Conservation (phyloP, 2,329 filamentous ascomycete species). For the Ascochyta pisi region DNA sequence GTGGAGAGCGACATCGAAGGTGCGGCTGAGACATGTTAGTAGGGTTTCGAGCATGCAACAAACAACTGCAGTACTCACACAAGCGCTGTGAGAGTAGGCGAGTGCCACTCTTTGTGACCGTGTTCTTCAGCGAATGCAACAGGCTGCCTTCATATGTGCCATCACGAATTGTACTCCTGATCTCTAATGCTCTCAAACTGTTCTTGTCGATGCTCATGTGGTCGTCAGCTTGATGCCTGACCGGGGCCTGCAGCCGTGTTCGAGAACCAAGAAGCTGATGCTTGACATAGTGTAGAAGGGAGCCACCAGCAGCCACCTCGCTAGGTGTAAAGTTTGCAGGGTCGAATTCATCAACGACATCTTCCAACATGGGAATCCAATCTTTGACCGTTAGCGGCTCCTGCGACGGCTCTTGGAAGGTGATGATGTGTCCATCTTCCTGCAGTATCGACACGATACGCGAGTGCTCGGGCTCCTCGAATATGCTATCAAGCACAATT, state of each 20-base stretch:
- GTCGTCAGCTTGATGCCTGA: slow-evolving; percentile 74
- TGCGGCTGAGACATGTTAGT: slow-evolving; percentile 58
- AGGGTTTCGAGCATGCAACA: not conserved
- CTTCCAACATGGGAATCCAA: slow-evolving; percentile 81
- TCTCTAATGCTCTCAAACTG: slow-evolving; percentile 86
- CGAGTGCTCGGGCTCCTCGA: slow-evolving; percentile 63
- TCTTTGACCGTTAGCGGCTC: slow-evolving; percentile 60
- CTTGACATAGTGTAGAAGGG: slow-evolving; percentile 84
- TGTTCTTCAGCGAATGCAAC: slow-evolving; percentile 86
- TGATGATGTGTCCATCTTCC: slow-evolving; percentile 78
- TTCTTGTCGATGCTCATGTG: slow-evolving; percentile 93
- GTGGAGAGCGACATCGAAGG: slow-evolving; percentile 85
- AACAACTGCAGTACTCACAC: slow-evolving; percentile 56
- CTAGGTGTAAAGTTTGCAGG: slow-evolving; percentile 65
- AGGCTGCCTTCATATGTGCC: slow-evolving; percentile 81
- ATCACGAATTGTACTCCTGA: slow-evolving; percentile 84
- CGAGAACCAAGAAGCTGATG: slow-evolving; percentile 77
- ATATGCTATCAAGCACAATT: slow-evolving; percentile 71
- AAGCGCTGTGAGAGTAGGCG: slow-evolving; percentile 84
- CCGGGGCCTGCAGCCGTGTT: slow-evolving; percentile 83
- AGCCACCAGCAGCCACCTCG: slow-evolving; percentile 78
- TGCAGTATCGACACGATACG: slow-evolving; percentile 71
- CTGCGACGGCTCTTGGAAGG: slow-evolving; percentile 65
- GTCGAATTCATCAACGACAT: slow-evolving; percentile 64
- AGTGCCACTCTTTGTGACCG: slow-evolving; percentile 89